phyloP scores from a whole-genome alignment of 2,329 filamentous ascomycete genomes.

The Ophiostoma australiae region DNA sequence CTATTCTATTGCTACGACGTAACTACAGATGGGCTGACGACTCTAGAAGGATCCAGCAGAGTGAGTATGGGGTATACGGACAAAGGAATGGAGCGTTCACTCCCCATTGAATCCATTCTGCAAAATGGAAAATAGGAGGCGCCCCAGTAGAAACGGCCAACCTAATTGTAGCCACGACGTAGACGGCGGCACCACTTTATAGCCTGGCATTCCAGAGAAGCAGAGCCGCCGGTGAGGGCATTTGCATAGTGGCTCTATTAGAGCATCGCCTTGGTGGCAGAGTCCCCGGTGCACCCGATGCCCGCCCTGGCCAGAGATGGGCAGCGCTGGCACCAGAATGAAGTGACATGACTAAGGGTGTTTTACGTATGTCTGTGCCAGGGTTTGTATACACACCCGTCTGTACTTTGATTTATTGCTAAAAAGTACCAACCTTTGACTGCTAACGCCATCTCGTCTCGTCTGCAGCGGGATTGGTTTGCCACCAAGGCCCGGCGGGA shows the following conservation, averaged over 20 bases:
- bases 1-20: not conserved
- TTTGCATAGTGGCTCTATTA: too few relatives aligned
- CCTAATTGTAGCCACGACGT: too few relatives aligned
- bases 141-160: not conserved
- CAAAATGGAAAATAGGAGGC: not conserved
- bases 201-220: not conserved
- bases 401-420: not conserved
- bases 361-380: not conserved
- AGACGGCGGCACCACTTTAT: too few relatives aligned
- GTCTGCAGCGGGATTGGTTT: not conserved
- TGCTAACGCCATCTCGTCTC: not conserved
- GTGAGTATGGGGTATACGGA: not conserved
- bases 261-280: too few relatives aligned
- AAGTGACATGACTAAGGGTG: not conserved
- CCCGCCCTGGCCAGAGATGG: not conserved
- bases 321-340: not conserved
- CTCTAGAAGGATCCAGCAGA: not conserved
- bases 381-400: not conserved
- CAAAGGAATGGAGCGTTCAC: not conserved
- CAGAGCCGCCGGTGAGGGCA: not conserved
- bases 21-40: not conserved
- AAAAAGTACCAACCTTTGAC: not conserved
- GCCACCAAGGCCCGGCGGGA: not conserved
- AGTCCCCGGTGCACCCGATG: not conserved
- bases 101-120: not conserved